phyloP scores from a whole-genome alignment of 345 rosid species.

The Brassica incana region DNA sequence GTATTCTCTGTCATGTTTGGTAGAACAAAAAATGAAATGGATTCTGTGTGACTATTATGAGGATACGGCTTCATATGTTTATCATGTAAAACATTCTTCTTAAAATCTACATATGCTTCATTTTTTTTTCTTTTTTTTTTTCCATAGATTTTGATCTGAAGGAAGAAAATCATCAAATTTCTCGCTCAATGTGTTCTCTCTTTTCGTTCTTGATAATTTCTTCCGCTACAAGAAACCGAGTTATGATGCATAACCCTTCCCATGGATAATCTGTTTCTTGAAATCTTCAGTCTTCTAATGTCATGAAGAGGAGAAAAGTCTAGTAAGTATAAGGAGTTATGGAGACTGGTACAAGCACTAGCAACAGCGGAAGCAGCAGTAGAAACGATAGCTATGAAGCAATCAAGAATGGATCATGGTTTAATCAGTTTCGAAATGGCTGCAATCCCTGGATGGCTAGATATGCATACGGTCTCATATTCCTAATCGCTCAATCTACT shows the following conservation, averaged over 20 bases:
- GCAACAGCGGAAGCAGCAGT: slow-evolving; percentile 13
- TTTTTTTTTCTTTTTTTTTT: background rate
- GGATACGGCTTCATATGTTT: background rate
- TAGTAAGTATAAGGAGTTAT: slow-evolving; percentile 44
- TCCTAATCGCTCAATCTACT: slow-evolving; percentile 73
- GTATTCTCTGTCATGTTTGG: background rate
- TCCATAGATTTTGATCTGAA: background rate
- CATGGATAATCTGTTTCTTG: slow-evolving; percentile 7
- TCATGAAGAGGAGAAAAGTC: slow-evolving; percentile 47
- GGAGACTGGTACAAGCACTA: slow-evolving; percentile 53
- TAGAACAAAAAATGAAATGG: slow-evolving; percentile 1
- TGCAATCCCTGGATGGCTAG: slow-evolving; percentile 97
- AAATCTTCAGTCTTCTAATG: slow-evolving; percentile 32
- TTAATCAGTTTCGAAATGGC: slow-evolving; percentile 72
- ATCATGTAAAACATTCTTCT: background rate
- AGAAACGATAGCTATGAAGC: slow-evolving; percentile 39
- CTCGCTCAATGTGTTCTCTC: background rate
- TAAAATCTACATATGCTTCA: background rate
- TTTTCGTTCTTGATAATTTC: background rate
- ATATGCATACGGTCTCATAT: slow-evolving; percentile 75
- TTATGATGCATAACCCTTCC: background rate
- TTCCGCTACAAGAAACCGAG: slow-evolving; percentile 1
- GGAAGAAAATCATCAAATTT: background rate
- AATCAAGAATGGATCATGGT: slow-evolving; percentile 65
- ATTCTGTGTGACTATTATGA: background rate